phyloP scores from a whole-genome alignment of 495 filamentous ascomycete genomes.

The Halenospora varia region DNA sequence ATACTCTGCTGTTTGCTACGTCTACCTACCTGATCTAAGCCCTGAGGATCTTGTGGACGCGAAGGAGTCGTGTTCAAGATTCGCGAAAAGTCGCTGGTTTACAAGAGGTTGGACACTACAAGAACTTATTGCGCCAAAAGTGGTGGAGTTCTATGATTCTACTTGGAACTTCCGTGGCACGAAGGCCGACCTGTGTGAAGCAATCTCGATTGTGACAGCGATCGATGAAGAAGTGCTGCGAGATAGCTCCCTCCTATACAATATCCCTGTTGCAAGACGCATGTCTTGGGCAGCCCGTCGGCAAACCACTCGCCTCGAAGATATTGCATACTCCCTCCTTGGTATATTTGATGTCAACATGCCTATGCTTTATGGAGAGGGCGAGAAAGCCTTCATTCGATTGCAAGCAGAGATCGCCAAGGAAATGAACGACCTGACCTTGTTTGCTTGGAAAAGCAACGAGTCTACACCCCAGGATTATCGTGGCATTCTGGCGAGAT shows the following conservation, averaged over 20 bases:
- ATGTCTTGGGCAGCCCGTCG: constrained; percentile 22
- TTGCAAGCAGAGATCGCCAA: no score
- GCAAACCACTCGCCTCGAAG: constrained; percentile 25
- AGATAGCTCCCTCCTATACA: not conserved
- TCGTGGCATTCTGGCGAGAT: not conserved
- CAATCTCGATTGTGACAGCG: constrained; percentile 19
- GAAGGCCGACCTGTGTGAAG: constrained; percentile 9
- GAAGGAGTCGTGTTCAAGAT: not conserved
- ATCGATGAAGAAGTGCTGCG: constrained; percentile 5
- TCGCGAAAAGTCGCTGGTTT: not conserved
- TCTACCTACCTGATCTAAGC: constrained; percentile 13
- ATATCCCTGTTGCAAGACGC: constrained; percentile 13
- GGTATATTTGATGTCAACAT: constrained; percentile 19
- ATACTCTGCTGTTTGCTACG: constrained; percentile 17
- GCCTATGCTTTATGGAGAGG: constrained; percentile 29
- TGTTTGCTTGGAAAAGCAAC: not conserved
- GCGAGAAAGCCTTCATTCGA: constrained; percentile 12
- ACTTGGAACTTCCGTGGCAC: constrained; percentile 24
- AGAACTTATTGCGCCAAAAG: constrained; percentile 27
- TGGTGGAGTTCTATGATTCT: constrained; percentile 20
- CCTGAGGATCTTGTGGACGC: not conserved
- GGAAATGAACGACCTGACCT: not conserved
- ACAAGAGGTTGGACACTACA: constrained; percentile 23
- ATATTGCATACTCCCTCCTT: constrained; percentile 27
- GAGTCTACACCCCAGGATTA: not conserved